A percentile compares a stretch with the other conserved stretches of the same genome.
These are phyloP conservation scores for Nicotiana noctiflora DNA, from an alignment of 257 asterid species.

Conservation along the genomic window DNA sequence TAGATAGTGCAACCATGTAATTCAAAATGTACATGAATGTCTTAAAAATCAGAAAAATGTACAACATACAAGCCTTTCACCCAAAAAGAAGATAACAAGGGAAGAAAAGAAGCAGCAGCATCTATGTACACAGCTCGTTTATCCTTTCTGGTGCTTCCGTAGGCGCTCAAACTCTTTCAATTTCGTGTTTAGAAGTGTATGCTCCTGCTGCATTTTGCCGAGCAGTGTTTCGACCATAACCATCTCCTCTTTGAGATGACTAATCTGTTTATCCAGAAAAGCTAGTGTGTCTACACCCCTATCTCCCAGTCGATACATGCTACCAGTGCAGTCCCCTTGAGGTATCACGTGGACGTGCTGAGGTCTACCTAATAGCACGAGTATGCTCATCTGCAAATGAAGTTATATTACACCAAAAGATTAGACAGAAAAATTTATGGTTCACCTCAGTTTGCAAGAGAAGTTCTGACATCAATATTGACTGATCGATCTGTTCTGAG, in stretches of 20 bases:
- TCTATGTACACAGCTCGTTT: neutral
- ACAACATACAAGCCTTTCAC: neutral
- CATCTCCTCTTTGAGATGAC: constrained; percentile 77
- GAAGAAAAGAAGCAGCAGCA: neutral
- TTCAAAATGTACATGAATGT: neutral
- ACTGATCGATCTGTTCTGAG: neutral
- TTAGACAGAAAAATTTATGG: neutral
- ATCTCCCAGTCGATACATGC: constrained; percentile 27
- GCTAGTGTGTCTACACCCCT: constrained; percentile 35
- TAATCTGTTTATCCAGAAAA: constrained; percentile 47
- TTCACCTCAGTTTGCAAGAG: neutral
- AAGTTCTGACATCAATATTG: neutral
- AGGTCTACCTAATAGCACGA: constrained; percentile 74
- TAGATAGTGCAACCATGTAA: neutral
- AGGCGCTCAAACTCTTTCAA: constrained; percentile 57
- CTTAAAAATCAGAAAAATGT: neutral
- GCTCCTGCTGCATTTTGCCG: constrained; percentile 62
- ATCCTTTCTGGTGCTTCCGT: constrained; percentile 33
- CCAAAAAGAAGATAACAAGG: neutral
- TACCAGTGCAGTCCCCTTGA: constrained; percentile 36
- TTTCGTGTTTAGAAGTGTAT: constrained; percentile 48
- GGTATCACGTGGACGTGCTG: constrained; percentile 72
- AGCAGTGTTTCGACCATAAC: constrained; percentile 51
- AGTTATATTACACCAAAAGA: neutral
- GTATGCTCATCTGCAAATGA: constrained; percentile 66